Percentiles rank a stretch among this genome's conserved stretches.
phyloP scores from a whole-genome alignment of 148 eudicot genomes.

The Amaranthus hypochondriacus region DNA sequence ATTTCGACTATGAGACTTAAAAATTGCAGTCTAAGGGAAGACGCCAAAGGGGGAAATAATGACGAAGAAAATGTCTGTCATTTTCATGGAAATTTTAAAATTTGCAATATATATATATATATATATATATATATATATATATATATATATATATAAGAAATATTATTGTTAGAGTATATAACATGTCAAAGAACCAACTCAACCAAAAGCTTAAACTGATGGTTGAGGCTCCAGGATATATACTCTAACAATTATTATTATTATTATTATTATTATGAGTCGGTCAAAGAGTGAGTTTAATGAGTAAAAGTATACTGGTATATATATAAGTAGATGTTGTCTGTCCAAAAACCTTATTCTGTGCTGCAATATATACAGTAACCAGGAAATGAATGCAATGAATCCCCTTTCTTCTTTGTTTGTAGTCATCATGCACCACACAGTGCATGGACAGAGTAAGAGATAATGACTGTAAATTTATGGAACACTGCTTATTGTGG shows the following conservation, averaged over 20 bases:
- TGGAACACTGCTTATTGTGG: too few species aligned
- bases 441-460: slow-evolving; percentile 17
- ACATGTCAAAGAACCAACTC: too few species aligned
- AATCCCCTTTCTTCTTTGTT: slow-evolving; percentile 20
- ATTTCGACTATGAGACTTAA: slow-evolving; percentile 14
- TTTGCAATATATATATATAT: not conserved
- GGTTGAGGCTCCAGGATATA: too few species aligned
- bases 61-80: slow-evolving; percentile 40
- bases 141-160: too few species aligned
- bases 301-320: not conserved
- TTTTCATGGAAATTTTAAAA: slow-evolving; percentile 15
- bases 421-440: slow-evolving; percentile 36
- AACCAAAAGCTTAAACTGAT: too few species aligned
- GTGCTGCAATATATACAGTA: slow-evolving; percentile 17
- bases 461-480: not conserved
- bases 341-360: slow-evolving; percentile 20
- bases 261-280: not conserved
- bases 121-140: too few species aligned
- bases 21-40: slow-evolving; percentile 33
- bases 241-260: slow-evolving; percentile 5
- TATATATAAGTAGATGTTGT: slow-evolving; percentile 11
- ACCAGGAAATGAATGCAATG: slow-evolving; percentile 35
- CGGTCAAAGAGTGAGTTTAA: slow-evolving; percentile 25
- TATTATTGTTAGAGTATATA: too few species aligned
- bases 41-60: slow-evolving; percentile 41